Evolutionary conservation across 371 early-diverging fungal species (phyloP), one percentile per base, ranked within the genome.

Genomic region (Blakeslea trispora): DNA sequence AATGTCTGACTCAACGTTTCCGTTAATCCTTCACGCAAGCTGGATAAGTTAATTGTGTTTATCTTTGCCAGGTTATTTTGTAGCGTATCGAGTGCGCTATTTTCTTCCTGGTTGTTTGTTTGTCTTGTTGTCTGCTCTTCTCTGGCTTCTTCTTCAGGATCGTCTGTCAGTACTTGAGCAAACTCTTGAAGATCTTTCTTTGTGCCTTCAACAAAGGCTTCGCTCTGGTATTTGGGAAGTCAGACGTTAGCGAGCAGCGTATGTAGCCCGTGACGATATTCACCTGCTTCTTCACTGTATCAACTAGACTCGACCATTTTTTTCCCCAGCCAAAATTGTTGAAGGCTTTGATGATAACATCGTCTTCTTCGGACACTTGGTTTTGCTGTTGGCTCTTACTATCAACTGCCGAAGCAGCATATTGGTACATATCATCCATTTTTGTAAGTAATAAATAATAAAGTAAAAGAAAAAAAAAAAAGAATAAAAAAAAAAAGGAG

Each of bases 271-370:
- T 41, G 7, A 14, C 10, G 32, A 17, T 24, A n/a, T 43, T 63
- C 55, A 69, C 79, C 72, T 73, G 74, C 45, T 73, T 75, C 23
- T 70, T 73, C 5, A 78, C 79, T 23, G 79, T 69, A 35, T 75
- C 72, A 0, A 75, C 61, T 41, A 75, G 49, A 47, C 60, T 71
- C 11, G 47, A 52, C 64, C 66, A 78, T 46, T 71, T 67, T 45
- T 60, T 61, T n/a, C 74, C 60, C 61, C 74, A 78, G 9, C 74
- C 72, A 56, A 75, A 73, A 48, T 64, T 71, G 39, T 49, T 71
- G 47, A 78, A 78, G 18, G 79, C 71, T 46, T 71, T 66, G n/a
- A 73, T 41, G 43, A 78, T 58, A 14, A 68, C 71, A 59, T 78
- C 79, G 3, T 77, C 66, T 21, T 72, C 64, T 53, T 73, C 74